Percentiles rank a stretch among this genome's conserved stretches.
These are phyloP conservation scores for Globisporangium nagaii DNA, from an alignment of 352 stramenopile species.

Conservation along the genomic window DNA sequence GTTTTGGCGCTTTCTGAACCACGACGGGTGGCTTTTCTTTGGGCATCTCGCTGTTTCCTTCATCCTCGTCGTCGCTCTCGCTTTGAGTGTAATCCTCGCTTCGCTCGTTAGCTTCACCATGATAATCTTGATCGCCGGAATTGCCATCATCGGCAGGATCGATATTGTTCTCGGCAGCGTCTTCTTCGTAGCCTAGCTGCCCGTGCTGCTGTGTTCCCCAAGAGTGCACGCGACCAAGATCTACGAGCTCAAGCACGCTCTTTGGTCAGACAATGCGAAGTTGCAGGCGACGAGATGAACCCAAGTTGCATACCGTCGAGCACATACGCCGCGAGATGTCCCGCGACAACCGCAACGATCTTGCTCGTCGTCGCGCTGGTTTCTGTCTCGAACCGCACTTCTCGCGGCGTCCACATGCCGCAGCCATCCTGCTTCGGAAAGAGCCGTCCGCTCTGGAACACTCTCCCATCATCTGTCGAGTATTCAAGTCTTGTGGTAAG, in stretches of 20 bases:
- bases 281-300: too few species aligned
- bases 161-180: not conserved
- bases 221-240: constrained; percentile 36
- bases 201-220: constrained; percentile 56
- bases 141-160: not conserved
- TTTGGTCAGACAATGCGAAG: too few species aligned
- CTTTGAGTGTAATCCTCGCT: not conserved
- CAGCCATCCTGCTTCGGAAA: constrained; percentile 49
- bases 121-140: not conserved
- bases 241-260: constrained; percentile 9
- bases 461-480: constrained; percentile 19
- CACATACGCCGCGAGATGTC: constrained; percentile 48
- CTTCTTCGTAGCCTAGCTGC: constrained; percentile 41
- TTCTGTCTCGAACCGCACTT: constrained; percentile 16
- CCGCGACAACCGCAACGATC: constrained; percentile 42
- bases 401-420: constrained; percentile 41
- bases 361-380: not conserved
- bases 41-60: not conserved
- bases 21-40: constrained; percentile 2
- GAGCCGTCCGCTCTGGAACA: constrained; percentile 50
- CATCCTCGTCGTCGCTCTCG: constrained; percentile 1
- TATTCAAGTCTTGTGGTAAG: too few species aligned
- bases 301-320: constrained; percentile 32
- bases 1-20: constrained; percentile 14
- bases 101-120: constrained; percentile 4